Base-by-base conservation (phyloP, 352 stramenopile genomes). In the Aphanomyces invadans region DNA sequence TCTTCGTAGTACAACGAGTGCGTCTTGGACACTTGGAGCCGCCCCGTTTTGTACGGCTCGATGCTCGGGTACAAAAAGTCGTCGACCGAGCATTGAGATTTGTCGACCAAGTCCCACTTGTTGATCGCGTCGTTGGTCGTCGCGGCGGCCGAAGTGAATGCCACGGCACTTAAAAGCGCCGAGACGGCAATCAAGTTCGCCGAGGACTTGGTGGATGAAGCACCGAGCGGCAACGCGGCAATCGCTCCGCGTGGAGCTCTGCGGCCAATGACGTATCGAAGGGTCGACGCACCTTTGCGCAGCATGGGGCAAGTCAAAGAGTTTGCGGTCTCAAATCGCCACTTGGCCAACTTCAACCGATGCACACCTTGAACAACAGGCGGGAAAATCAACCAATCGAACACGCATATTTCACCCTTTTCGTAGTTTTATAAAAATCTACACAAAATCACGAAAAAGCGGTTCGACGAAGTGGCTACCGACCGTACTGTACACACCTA, bases 1-100 rank as follows among this genome's bases (percentile, higher is more conserved):
- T 96, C 77, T 74, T 97, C 83, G 68, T 96, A 98, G 74, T 96
- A 97, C 5, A 98, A 62, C 52, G 78, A 83, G 70, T 98, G 92
- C 36, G 77, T 76, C 53, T 79, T 73, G 33, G 89, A 93, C 45
- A 97, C 88, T 52, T 82, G 70, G 12, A 97, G 76, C 61, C 75
- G 83, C 4, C 87, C 89, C 15, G 75, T 84, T 62, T 91, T 86
- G 65, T 89, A 95, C 3, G 88, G 85, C 62, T 96, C 74, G 25
- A 95, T 78, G 28, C 68, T 32, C n/a, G 89, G 86, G 72, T 90
- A 96, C 64, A 97, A 69, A 62, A 85, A 88, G 54, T 89, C 77
- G 9, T 90, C 83, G 3, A 74, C 65, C 49, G 31, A 32, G 38
- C 55, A 64, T 2, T 64, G 55, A 32, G 55, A 64, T 25, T 64